phyloP scores from a whole-genome alignment of 1,284 basidiomycete genomes.

The Meira nashicola region DNA sequence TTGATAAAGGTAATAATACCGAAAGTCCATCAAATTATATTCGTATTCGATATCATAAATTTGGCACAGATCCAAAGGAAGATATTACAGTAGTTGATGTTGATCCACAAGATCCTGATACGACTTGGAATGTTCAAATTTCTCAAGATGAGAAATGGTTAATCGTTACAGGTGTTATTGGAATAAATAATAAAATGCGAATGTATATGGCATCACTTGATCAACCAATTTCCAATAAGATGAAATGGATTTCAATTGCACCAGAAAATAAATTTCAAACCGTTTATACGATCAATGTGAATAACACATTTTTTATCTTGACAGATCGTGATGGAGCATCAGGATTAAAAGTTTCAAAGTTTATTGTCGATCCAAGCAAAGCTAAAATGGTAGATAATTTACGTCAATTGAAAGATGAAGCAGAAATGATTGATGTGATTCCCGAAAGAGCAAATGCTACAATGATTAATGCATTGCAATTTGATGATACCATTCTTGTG shows the following conservation, averaged over 20 bases:
- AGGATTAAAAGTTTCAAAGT: neutral
- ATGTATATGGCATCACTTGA: constrained; percentile 32
- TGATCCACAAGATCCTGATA: neutral
- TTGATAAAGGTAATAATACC: too few species aligned
- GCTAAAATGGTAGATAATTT: neutral
- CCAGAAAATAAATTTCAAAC: constrained; percentile 40
- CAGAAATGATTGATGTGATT: neutral
- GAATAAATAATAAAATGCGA: constrained; percentile 57
- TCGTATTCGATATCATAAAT: constrained; percentile 29
- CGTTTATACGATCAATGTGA: constrained; percentile 40
- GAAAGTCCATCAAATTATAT: too few species aligned
- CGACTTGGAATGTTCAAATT: constrained; percentile 45
- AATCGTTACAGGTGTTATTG: constrained; percentile 90
- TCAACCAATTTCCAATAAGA: constrained; percentile 15
- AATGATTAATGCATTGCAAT: too few species aligned
- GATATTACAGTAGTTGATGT: constrained; percentile 39
- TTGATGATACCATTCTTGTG: too few species aligned
- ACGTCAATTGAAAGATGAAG: neutral
- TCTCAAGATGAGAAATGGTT: constrained; percentile 95
- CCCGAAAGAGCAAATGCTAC: too few species aligned
- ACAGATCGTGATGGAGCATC: constrained; percentile 36
- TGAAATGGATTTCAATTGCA: constrained; percentile 44
- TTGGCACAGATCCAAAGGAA: constrained; percentile 41
- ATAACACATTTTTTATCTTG: constrained; percentile 43
- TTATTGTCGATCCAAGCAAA: neutral